Evolutionary conservation across 2,329 filamentous ascomycete species (phyloP), one percentile per base, ranked within the genome.

Genomic region (Fusarium agapanthi): DNA sequence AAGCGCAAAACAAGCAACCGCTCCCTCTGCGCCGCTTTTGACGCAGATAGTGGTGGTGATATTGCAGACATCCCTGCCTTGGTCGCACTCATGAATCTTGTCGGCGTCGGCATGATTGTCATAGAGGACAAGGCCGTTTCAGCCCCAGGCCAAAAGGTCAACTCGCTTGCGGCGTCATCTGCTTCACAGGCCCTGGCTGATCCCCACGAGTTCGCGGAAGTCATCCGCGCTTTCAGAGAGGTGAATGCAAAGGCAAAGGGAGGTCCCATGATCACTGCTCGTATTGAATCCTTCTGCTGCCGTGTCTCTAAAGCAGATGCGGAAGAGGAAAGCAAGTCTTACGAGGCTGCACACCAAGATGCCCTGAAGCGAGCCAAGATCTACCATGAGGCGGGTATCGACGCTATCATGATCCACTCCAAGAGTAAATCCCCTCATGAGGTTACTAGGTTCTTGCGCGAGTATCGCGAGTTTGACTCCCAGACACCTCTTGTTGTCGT

Each of bases 331-430:
- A 47, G 26, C 16, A 38, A 2, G 6, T 62, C 60, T 14, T 58
- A 59, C 9, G 35, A 59, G 22, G 53, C 15, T 34, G 54, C 53
- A 18, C 60, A 59, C 26, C 35, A 56, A n/a, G 60, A 65, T 37
- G 60, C 64, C 12, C 6, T 67, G 11, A 40, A 64, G 26, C 60
- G 64, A 32, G 64, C 64, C 28, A 67, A 41, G 30, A 45, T 67
- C 26, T 67, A 67, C 20, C 38, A 64, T 13, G 60, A 67, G 28
- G 64, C 51, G 18, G 64, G 64, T 16, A 45, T 64, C 10, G 64
- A 67, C n/a, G 64, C 60, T 22, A 67, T 67, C 32, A 67, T 67
- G 64, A 67, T 67, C 28, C 64, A 67, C 51, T 64, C 60, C 28
- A 67, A 67, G 64, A 67, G 45, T 18, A 67, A 67, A 41, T 50